These are phyloP conservation scores for Aleurites moluccanus DNA, from an alignment of 441 rosid genomes.

Conservation along the genomic window DNA sequence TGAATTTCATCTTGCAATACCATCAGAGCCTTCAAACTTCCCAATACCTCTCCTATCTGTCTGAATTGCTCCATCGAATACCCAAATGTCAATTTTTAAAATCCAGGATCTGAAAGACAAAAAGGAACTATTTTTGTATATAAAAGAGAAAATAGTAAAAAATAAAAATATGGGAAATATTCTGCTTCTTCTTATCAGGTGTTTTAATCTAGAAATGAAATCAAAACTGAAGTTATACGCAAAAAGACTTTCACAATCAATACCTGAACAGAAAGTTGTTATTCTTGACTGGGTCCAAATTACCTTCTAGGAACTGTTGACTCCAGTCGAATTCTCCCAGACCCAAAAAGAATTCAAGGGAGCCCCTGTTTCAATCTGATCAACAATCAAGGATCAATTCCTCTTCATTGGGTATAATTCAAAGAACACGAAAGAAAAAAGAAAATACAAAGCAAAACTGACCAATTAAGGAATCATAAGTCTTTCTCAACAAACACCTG, in stretches of 20 bases:
- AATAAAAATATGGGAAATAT: background rate
- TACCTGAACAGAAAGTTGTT: constrained; percentile 14
- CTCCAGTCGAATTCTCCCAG: constrained; percentile 13
- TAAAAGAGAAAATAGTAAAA: too few relatives aligned
- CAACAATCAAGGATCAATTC: constrained; percentile 6
- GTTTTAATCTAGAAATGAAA: background rate
- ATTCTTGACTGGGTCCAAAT: constrained; percentile 2
- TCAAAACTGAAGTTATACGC: background rate
- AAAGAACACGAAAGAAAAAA: background rate
- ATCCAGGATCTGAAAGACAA: constrained; percentile 11
- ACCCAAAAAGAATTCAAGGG: constrained; percentile 22
- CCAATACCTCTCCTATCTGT: constrained; percentile 86
- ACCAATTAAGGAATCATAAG: constrained; percentile 18
- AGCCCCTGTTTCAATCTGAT: too few relatives aligned
- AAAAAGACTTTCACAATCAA: background rate
- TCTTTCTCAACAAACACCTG: constrained; percentile 18
- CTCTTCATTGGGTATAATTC: background rate
- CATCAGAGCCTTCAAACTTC: constrained; percentile 86
- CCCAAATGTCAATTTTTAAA: constrained; percentile 2
- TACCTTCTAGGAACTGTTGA: background rate
- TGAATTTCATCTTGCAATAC: constrained; percentile 70
- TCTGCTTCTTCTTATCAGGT: background rate
- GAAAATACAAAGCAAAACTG: background rate
- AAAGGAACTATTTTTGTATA: background rate
- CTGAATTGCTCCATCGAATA: constrained; percentile 83